phyloP scores from a whole-genome alignment of 768 basidiomycete species.

The Suillus alpinus region DNA sequence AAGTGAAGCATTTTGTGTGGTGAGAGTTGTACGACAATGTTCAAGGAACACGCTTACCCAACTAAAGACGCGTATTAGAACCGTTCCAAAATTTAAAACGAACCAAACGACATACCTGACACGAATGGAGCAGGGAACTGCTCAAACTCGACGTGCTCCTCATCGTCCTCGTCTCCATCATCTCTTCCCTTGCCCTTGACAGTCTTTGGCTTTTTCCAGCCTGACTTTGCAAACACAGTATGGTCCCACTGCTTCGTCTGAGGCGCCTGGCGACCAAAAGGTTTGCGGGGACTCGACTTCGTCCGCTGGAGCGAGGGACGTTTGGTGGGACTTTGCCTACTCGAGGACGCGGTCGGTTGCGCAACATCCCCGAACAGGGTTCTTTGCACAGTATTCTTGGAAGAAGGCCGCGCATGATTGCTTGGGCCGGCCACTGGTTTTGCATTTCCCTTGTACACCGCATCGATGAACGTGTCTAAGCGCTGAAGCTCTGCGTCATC shows the following conservation, averaged over 20 bases:
- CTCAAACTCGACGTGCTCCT: conserved; percentile 67
- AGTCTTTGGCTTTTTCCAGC: conserved; percentile 51
- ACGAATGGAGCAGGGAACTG: conserved; percentile 84
- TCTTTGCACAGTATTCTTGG: conserved; percentile 51
- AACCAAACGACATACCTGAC: conserved; percentile 44
- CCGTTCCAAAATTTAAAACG: background rate
- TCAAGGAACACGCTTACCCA: conserved; percentile 43
- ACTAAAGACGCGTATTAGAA: conserved; percentile 31
- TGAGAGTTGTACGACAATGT: background rate
- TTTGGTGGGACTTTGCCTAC: conserved; percentile 25
- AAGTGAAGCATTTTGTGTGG: background rate
- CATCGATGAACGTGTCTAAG: conserved; percentile 52
- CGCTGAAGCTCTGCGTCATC: conserved; percentile 52
- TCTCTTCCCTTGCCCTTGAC: conserved; percentile 50
- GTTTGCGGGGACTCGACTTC: conserved; percentile 38
- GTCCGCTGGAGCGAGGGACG: conserved; percentile 38
- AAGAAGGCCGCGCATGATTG: conserved; percentile 20
- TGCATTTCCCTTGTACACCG: conserved; percentile 41
- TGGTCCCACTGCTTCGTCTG: conserved; percentile 91
- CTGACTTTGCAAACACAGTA: conserved; percentile 81
- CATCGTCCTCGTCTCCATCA: conserved; percentile 55
- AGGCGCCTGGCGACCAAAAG: conserved; percentile 53
- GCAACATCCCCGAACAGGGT: conserved; percentile 66
- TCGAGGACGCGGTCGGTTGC: conserved; percentile 30
- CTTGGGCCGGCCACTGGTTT: conserved; percentile 41